A percentile compares a stretch with the other conserved stretches of the same genome.
Evolutionary conservation across 768 basidiomycete species (phyloP).

Genomic region (Mycena galopus): DNA sequence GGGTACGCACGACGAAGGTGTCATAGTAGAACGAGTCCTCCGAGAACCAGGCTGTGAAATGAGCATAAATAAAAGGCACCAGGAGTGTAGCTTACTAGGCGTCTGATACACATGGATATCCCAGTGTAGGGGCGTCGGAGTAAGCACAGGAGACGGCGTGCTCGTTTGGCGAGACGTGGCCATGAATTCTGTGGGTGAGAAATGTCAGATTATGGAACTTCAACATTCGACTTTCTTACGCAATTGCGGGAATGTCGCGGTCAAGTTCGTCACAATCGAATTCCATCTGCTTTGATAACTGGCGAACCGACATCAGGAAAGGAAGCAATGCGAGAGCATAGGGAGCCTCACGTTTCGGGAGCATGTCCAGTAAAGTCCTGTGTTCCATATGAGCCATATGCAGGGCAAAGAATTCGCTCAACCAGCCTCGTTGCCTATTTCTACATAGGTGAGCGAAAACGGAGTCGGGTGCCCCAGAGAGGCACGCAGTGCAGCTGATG

Average conservation of each 20-base stretch:
- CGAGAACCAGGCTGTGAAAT: constrained; percentile 52
- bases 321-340: neutral
- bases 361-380: constrained; percentile 58
- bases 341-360: constrained; percentile 43
- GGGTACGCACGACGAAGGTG: constrained; percentile 44
- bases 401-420: no score
- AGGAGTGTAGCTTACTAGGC: constrained; percentile 51
- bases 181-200: constrained; percentile 71
- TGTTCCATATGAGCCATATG: neutral
- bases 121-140: constrained; percentile 64
- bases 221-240: constrained; percentile 50
- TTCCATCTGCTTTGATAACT: constrained; percentile 67
- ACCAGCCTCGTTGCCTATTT: constrained; percentile 73
- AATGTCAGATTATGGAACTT: no score
- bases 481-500: constrained; percentile 61
- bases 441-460: constrained; percentile 62
- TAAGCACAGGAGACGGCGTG: constrained; percentile 48
- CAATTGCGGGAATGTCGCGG: constrained; percentile 63
- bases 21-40: constrained; percentile 57
- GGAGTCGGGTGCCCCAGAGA: constrained; percentile 68
- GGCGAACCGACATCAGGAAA: neutral
- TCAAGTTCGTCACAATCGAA: constrained; percentile 60
- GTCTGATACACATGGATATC: constrained; percentile 73
- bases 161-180: constrained; percentile 60
- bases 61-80: neutral